Conservation (phyloP, 257 asterid genomes). For the Solanum tarapatanum region DNA sequence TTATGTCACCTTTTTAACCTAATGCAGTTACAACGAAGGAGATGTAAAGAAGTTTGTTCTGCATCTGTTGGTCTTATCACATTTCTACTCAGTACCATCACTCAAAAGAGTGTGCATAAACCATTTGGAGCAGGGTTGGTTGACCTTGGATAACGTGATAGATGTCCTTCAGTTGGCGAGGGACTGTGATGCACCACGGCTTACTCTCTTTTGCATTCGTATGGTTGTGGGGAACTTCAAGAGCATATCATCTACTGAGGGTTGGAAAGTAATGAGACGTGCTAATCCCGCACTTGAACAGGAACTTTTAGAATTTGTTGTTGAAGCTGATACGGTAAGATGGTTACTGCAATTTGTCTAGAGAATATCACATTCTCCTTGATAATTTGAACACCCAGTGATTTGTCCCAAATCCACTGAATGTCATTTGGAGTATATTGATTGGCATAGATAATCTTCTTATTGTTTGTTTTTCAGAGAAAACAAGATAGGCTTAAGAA, state of each 20-base stretch:
- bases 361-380: background rate
- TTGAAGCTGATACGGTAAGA: conserved; percentile 82
- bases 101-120: conserved; percentile 51
- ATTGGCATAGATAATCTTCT: background rate
- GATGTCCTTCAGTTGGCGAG: conserved; percentile 76
- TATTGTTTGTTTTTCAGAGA: conserved; percentile 32
- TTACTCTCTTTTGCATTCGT: conserved; percentile 42
- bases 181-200: conserved; percentile 62
- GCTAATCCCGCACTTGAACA: conserved; percentile 72
- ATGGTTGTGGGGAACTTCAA: conserved; percentile 58
- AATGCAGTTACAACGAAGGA: conserved; percentile 60
- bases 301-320: conserved; percentile 60
- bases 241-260: conserved; percentile 58
- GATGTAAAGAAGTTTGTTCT: conserved; percentile 69
- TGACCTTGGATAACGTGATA: conserved; percentile 50
- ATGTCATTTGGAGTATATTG: background rate
- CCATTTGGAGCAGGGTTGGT: conserved; percentile 48
- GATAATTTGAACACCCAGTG: background rate
- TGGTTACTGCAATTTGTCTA: conserved; percentile 11
- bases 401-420: background rate
- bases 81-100: conserved; percentile 43
- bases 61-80: conserved; percentile 73
- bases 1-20: background rate
- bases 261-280: conserved; percentile 79
- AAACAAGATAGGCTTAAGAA: conserved; percentile 62